Evolutionary conservation across 1,284 basidiomycete genomes (phyloP), one percentile per base, ranked within the genome.

Genomic region (Rhodotorula sp.): DNA sequence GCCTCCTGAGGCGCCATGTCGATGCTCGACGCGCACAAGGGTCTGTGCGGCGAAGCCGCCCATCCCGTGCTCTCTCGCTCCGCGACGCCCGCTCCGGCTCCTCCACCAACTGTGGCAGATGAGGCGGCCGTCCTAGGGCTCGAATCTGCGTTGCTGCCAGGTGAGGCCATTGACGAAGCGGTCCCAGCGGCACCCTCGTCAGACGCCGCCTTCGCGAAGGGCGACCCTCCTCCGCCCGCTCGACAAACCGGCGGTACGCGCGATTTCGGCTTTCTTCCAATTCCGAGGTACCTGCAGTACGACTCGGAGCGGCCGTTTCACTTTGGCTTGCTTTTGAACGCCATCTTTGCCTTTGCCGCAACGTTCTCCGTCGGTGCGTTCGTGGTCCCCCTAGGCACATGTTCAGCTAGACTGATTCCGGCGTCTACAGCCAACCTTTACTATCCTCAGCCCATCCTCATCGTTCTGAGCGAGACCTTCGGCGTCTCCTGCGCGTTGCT

Each of bases 401-500:
- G 2, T 17, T 1, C 2, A 27, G 10, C 25, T 27, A 22, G 8
- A 7, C 29, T 55, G 46, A 32, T 37, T 2, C 1, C 15, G 21
- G 13, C 56, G 10, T 17, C n/a, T 21, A 1, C 54, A 53, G 84
- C 86, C n/a, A 91, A 90, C 73, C 78, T 90, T 61, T 91, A 90
- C 77, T 91, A 90, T 74, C 88, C 87, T 70, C 90, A 89, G 80
- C 89, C 90, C 0, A 80, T 91, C 70, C 81, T 91, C 25, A 88
- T 90, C 86, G 44, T 80, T 78, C 54, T 66, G 44, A 41, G 44
- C 6, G n/a, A 60, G 54, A 63, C 66, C 25, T 71, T 74, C 53
- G 48, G 59, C 53, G 60, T 68, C 9, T 55, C 70, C 46, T 72
- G 89, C 87, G 88, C 44, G 83, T 88, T 72, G 81, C 88, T 48